Evolutionary conservation across 805 yeast genomes (phyloP).

Genomic region (Spathaspora gorwiae): DNA sequence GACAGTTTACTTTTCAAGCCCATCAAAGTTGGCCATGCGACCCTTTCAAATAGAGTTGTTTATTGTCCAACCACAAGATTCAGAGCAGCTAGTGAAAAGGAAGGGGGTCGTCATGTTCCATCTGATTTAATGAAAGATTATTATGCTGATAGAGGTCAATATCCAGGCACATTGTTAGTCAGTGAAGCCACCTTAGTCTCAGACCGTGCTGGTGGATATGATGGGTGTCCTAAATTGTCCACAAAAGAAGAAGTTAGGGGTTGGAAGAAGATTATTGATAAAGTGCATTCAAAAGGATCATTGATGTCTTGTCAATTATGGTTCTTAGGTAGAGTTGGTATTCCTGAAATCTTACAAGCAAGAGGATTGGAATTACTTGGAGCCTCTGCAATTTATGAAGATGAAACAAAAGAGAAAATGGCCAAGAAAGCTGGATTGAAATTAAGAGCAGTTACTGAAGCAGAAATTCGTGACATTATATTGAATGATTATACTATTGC

Average conservation of each 20-base stretch:
- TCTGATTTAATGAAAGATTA: constrained; percentile 23
- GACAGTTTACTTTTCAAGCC: constrained; percentile 25
- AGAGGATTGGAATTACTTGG: constrained; percentile 16
- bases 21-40: constrained; percentile 26
- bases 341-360: constrained; percentile 17
- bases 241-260: constrained; percentile 43
- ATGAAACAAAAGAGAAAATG: constrained; percentile 9
- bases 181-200: constrained; percentile 32
- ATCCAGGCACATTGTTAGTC: constrained; percentile 27
- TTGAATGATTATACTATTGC: constrained; percentile 19
- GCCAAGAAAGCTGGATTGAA: constrained; percentile 13
- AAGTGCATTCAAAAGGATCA: constrained; percentile 43
- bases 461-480: constrained; percentile 19
- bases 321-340: constrained; percentile 45
- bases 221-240: constrained; percentile 46
- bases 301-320: constrained; percentile 48
- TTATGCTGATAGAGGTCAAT: constrained; percentile 25
- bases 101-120: constrained; percentile 18
- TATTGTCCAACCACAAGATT: constrained; percentile 25
- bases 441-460: constrained; percentile 15
- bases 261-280: constrained; percentile 46
- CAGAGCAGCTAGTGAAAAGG: constrained; percentile 12
- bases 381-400: constrained; percentile 13
- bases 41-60: constrained; percentile 17
- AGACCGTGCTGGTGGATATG: constrained; percentile 35